Conservation (phyloP, 805 yeast species). For the Crinitomyces ghanaensis region DNA sequence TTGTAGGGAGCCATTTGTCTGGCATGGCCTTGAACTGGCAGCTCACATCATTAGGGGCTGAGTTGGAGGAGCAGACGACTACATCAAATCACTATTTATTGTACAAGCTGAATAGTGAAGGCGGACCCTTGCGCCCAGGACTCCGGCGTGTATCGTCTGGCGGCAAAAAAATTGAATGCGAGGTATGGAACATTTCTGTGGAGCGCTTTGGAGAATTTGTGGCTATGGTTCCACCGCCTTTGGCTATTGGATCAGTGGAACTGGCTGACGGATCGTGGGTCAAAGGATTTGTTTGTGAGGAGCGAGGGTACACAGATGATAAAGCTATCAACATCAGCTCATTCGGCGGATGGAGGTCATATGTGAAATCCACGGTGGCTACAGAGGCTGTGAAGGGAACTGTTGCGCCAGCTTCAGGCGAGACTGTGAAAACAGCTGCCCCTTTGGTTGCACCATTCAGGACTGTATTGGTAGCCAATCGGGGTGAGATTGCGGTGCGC, state of each 20-base stretch:
- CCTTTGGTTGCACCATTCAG: conserved; percentile 60
- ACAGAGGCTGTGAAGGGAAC: no score
- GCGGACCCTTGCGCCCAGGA: conserved; percentile 97
- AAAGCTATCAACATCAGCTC: conserved; percentile 75
- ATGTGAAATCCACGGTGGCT: conserved; percentile 29
- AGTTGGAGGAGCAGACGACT: conserved; percentile 49
- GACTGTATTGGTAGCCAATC: conserved; percentile 85
- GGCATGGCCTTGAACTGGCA: conserved; percentile 95
- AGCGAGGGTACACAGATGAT: conserved; percentile 58
- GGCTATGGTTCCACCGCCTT: conserved; percentile 82
- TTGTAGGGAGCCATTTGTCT: conserved; percentile 89
- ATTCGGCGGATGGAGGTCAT: conserved; percentile 80
- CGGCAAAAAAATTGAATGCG: conserved; percentile 60
- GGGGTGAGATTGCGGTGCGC: conserved; percentile 97
- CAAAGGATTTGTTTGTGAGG: conserved; percentile 93
- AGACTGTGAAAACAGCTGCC: no score
- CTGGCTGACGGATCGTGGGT: conserved; percentile 71
- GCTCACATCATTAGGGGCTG: conserved; percentile 70
- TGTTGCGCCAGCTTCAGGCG: no score
- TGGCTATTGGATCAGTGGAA: conserved; percentile 91
- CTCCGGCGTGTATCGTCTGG: conserved; percentile 49
- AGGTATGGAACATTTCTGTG: conserved; percentile 71
- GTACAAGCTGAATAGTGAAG: conserved; percentile 56
- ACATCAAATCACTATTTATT: conserved; percentile 65
- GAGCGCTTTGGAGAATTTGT: conserved; percentile 76